Evolutionary conservation across 2,329 filamentous ascomycete species (phyloP).

Genomic region (Talaromyces rugulosus): DNA sequence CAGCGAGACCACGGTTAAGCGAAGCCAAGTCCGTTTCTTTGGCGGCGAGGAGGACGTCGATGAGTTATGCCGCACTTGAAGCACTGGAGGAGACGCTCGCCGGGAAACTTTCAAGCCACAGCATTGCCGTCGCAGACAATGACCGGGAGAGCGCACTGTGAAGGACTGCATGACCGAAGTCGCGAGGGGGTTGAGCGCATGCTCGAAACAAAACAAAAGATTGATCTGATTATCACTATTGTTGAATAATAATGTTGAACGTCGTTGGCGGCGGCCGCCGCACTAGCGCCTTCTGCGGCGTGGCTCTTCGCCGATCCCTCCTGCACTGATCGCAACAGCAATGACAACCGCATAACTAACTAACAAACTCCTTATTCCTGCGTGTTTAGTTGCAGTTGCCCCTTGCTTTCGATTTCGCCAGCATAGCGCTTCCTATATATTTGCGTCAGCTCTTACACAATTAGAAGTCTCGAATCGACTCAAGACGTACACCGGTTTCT

Average conservation of each 20-base stretch:
- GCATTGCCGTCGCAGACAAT: slow-evolving; percentile 15
- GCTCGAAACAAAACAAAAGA: no score
- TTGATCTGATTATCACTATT: neutral
- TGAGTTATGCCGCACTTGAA: slow-evolving; percentile 19
- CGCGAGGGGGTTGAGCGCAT: neutral
- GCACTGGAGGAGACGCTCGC: neutral
- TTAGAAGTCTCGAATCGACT: neutral
- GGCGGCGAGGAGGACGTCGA: slow-evolving; percentile 18
- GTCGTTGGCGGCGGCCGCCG: neutral
- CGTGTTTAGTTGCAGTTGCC: neutral
- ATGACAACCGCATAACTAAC: neutral
- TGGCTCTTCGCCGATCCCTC: neutral
- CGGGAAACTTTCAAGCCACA: slow-evolving; percentile 6
- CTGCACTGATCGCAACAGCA: neutral
- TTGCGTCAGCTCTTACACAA: neutral
- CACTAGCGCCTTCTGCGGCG: slow-evolving; percentile 1
- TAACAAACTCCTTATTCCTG: neutral
- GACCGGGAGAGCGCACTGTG: slow-evolving; percentile 15
- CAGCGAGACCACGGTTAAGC: slow-evolving; percentile 29
- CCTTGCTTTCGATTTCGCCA: neutral
- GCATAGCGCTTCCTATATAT: neutral
- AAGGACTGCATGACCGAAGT: neutral
- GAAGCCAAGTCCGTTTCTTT: slow-evolving; percentile 29
- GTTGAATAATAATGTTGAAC: neutral
- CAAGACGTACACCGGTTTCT: neutral